Base-by-base conservation (phyloP, 1,284 basidiomycete genomes). In the Ustilago shanxiensis region DNA sequence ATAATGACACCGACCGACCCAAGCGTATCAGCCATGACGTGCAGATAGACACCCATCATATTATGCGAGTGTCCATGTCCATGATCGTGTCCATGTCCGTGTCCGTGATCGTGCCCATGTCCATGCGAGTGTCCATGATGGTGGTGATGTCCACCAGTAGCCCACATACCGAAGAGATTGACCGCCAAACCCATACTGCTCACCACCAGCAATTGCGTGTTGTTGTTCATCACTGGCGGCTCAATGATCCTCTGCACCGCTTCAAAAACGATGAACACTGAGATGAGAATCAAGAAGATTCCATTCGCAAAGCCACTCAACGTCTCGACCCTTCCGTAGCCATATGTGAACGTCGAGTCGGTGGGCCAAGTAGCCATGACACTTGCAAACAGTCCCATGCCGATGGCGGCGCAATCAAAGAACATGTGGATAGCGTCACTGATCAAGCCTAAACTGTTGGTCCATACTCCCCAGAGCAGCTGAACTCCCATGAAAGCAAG, bases 351-450 rank as follows among this genome's bases (percentile, higher is more conserved):
- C 24, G 91, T 89, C 77, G 93, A 92, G 87, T 99, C 95, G 1
- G 94, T 93, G 50, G 93, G 92, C 97, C 97, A 99, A 5, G 93
- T 95, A 1, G 95, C 94, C 92, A 98, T 98, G 13, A 99, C 94
- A 28, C 94, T 95, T 2, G 97, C 97, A 72, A 98, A 92, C 1
- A 99, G 89, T 1, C 97, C 97, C 78, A 99, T 94, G 0, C 91
- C 96, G 64, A 99, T 95, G 1, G 96, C 96, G 88, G 98, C 92
- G 84, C 97, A 99, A 87, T 99, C 97, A 82, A 99, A 99, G 26
- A 95, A 94, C 97, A 99, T 99, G 86, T 99, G 97, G 57, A 99
- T 99, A 14, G 97, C 96, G 86, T 99, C 97, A 16, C 95, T 97
- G 67, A 99, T 99, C 35, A 99, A 88, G 1, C 97, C 97, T 53